Evolutionary conservation across 148 eudicot genomes (phyloP), one percentile per base, ranked within the genome.

Genomic region (Silene conica): DNA sequence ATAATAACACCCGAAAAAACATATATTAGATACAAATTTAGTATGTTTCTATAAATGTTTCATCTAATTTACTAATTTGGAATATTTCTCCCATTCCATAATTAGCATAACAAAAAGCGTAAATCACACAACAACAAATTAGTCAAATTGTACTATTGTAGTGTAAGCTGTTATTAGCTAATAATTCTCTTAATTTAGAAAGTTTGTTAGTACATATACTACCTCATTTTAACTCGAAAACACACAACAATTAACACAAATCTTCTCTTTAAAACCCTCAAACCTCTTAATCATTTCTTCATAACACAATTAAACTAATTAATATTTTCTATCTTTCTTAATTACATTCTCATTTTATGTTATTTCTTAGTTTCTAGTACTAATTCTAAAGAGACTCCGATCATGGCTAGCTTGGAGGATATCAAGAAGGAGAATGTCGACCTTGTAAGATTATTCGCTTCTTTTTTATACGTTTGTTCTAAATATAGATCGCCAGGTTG

Each of bases 381-480:
- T 80, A 11, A 63, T 63, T 22, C 8, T 21, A 25, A 73, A 2
- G 43, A 23, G 63, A 41, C 3, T 31, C 4, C 34, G 31, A n/a
- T 56, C 41, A 76, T 76, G 85, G n/a, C 50, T 72, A 75, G 78
- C 59, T 78, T 85, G 77, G 78, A 84, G 52, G 85, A 81, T 45
- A 81, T 90, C 83, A 85, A 79, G 82, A 86, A 85, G 8, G 96
- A 90, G 74, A 80, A 76, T 57, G 80, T 88, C 57, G 96, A 90
- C 76, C 96, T 90, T 15, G 96, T 88, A 86, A 68, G 89, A n/a
- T n/a, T n/a, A n/a, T 70, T 73, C 60, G 10, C 6, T 56, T 81
- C 15, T 21, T 23, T 46, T 55, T n/a, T 22, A 6, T 4, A 10
- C 20, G 6, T 56, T 31, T 31, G 1, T 31, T 31, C 3, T 31